Evolutionary conservation across 345 rosid species (phyloP), one percentile per base, ranked within the genome.

Genomic region (thale cress (Arabidopsis thaliana)): DNA sequence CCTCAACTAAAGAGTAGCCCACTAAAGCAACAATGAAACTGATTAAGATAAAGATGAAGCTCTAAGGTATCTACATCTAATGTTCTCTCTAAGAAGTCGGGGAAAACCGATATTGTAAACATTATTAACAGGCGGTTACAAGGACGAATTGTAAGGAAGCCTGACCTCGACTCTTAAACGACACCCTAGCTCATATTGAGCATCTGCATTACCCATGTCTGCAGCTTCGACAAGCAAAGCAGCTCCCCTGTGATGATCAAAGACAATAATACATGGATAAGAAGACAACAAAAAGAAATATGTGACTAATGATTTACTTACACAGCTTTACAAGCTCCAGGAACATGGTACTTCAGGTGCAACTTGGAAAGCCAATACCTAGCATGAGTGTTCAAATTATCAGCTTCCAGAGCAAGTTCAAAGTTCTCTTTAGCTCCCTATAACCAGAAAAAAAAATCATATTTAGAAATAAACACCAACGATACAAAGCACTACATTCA

Each of bases 211-310:
- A 44, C 98, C 98, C 97, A 94, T 91, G 40, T 90, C 85, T 44
- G 96, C 97, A 81, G 98, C 93, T 83, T 94, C 97, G 13, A 90
- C 92, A 59, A 94, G 80, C 84, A 94, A 85, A 62, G 98, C 93
- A 81, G 93, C 97, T 76, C 98, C 97, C 53, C 96, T 91, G 55
- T 28, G 58, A 77, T 28, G 14, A 53, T 23, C 20, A 48, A 74
- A 53, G 62, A 67, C 40, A 67, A 58, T 2, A 69, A 38, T 9
- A 10, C 59, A 6, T 8, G 13, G 5, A 33, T 59, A 67, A 61
- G 13, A 40, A 20, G 45, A 69, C 44, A 23, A 50, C 10, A 28
- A 8, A 8, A 32, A 20, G n/a, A 44, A n/a, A 9, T 6, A 13
- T 14, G 6, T 13, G 36, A 63, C 2, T 7, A 59, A 46, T 11